phyloP scores from a whole-genome alignment of 2,329 filamentous ascomycete species.

The Colletotrichum lini region DNA sequence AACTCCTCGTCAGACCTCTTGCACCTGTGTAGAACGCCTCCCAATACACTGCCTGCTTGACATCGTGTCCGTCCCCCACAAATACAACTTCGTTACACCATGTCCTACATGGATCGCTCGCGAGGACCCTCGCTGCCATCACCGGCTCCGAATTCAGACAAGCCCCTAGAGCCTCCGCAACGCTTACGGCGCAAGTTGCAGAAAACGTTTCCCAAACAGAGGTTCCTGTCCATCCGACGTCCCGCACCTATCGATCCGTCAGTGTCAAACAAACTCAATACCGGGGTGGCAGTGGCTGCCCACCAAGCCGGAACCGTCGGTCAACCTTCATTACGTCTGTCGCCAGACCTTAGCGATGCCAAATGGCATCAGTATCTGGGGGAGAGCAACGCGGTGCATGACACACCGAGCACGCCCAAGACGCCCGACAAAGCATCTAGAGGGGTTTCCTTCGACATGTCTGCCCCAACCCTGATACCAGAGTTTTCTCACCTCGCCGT shows the following conservation, averaged over 20 bases:
- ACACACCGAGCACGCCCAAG: slow-evolving; percentile 43
- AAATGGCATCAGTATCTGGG: slow-evolving; percentile 53
- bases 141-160: slow-evolving; percentile 35
- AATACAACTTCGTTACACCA: slow-evolving; percentile 16
- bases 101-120: slow-evolving; percentile 44
- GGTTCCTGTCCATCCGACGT: slow-evolving; percentile 46
- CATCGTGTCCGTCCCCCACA: slow-evolving; percentile 26
- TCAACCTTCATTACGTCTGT: slow-evolving; percentile 43
- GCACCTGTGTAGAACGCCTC: neutral
- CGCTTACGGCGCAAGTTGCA: slow-evolving; percentile 47
- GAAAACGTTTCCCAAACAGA: slow-evolving; percentile 50
- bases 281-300: slow-evolving; percentile 35
- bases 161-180: slow-evolving; percentile 42
- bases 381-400: slow-evolving; percentile 44
- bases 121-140: slow-evolving; percentile 45
- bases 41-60: neutral
- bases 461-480: slow-evolving; percentile 47
- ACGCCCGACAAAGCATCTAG: slow-evolving; percentile 1
- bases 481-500: slow-evolving; percentile 56
- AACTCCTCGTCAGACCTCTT: neutral
- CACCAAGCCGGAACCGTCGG: slow-evolving; percentile 38
- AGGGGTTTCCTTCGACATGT: slow-evolving; percentile 42
- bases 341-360: slow-evolving; percentile 52
- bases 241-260: slow-evolving; percentile 47
- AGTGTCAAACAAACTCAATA: slow-evolving; percentile 39